Evolutionary conservation across 257 asterid genomes (phyloP).

Genomic region (Ehretia macrophylla): DNA sequence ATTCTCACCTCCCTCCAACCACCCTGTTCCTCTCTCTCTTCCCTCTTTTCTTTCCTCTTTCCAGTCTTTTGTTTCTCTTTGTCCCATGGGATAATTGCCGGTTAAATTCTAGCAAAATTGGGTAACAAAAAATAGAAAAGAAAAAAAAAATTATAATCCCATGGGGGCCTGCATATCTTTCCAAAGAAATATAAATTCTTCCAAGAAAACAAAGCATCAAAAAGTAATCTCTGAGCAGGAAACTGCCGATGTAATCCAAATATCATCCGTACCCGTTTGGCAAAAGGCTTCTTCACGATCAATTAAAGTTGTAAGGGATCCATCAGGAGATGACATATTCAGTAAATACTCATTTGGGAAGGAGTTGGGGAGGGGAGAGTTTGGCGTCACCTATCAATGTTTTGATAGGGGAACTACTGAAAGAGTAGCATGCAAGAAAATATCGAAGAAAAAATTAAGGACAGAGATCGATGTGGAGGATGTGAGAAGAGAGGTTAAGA

Average conservation of each 20-base stretch:
- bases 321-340: slow-evolving; percentile 38
- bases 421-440: slow-evolving; percentile 69
- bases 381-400: slow-evolving; percentile 75
- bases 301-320: slow-evolving; percentile 40
- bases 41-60: slow-evolving; percentile 10
- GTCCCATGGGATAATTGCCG: slow-evolving; percentile 36
- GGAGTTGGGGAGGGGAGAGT: slow-evolving; percentile 87
- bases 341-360: slow-evolving; percentile 51
- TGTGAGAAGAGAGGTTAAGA: slow-evolving; percentile 78
- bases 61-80: slow-evolving; percentile 13
- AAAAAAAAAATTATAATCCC: slow-evolving; percentile 23
- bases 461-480: slow-evolving; percentile 75
- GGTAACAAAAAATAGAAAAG: background rate
- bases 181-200: slow-evolving; percentile 25
- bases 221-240: background rate
- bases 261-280: background rate
- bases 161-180: slow-evolving; percentile 86
- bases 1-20: background rate
- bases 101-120: slow-evolving; percentile 9
- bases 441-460: slow-evolving; percentile 62
- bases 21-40: slow-evolving; percentile 7
- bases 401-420: slow-evolving; percentile 37
- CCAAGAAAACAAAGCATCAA: slow-evolving; percentile 28
- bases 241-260: background rate
- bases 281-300: slow-evolving; percentile 41